Base-by-base conservation (phyloP, 106 monocot genomes). In the Vanilla planifolia region DNA sequence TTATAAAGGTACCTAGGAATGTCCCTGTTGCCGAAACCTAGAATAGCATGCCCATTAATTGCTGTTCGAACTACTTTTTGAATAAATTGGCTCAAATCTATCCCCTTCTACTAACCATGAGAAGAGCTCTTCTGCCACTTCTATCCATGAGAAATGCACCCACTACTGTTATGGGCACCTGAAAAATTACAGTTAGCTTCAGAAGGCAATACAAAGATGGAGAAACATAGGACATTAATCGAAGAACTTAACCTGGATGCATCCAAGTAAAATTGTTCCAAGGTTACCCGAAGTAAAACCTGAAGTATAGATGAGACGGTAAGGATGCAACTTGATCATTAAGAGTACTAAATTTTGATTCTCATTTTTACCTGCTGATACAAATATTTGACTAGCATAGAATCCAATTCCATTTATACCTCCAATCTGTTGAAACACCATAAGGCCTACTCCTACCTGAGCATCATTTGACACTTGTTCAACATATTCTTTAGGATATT, bases 21-120 rank as follows among this genome's bases (percentile, higher is more conserved):
- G 84, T 79, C 36, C 84, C 92, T 45, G 81, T 24, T 77, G 92
- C 80, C 36, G 92, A 93, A 64, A 81, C 63, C 92, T 92, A 61
- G 6, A 53, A 63, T 27, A 8, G 16, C 33, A 61, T 26, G 19
- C 4, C 10, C 24, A 51, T 51, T 26, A 51, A 4, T 27, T 27
- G 25, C 9, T 13, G 24, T 20, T 4, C 17, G 22, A 47, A 20
- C 3, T 19, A 4, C 5, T 20, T 47, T 47, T 47, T n/a, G 22
- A 26, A 26, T 5, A 26, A 14, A 51, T 20, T 20, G 5, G 11
- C 1, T 3, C 4, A 52, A 51, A 23, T 24, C 5, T 33, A 23
- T 0, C 44, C 15, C 2, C 24, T 8, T 56, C n/a, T 32, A 14
- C 57, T 2, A 69, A 87, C 92, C 81, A 93, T 63, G 26, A 93